Evolutionary conservation across 129 eudicot genomes (phyloP).

Genomic region (Ambrosia trifida): DNA sequence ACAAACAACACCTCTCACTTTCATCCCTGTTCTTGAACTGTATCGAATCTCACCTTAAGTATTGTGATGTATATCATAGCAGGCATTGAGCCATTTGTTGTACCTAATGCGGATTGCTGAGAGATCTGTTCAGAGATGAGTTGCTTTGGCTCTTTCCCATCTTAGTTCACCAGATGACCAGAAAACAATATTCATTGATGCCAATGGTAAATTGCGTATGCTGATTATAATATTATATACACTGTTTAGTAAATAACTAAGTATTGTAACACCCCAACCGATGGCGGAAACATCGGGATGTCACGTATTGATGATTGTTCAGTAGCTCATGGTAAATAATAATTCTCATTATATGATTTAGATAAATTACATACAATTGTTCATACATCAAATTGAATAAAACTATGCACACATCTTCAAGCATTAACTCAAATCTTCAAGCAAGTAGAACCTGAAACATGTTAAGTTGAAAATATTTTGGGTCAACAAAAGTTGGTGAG

Average conservation of each 20-base stretch:
- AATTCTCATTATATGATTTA: no score
- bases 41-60: not conserved
- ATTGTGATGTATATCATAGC: conserved; percentile 16
- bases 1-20: not conserved
- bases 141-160: conserved; percentile 65
- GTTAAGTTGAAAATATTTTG: no score
- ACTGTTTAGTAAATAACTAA: not conserved
- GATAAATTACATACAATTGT: no score
- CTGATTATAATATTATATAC: not conserved
- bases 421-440: no score
- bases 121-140: conserved; percentile 51
- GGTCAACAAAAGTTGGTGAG: no score
- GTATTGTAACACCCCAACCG: no score
- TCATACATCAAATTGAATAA: no score
- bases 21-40: not conserved
- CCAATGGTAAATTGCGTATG: conserved; percentile 38
- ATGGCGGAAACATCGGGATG: no score
- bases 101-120: conserved; percentile 58
- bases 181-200: conserved; percentile 48
- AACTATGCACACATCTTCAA: no score
- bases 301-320: no score
- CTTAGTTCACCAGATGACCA: conserved; percentile 64
- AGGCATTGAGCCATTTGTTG: conserved; percentile 59
- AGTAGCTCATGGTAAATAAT: no score
- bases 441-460: no score